These are phyloP conservation scores for Chaetoceros tenuissimus DNA, from an alignment of 108 stramenopile genomes.

Conservation along the genomic window DNA sequence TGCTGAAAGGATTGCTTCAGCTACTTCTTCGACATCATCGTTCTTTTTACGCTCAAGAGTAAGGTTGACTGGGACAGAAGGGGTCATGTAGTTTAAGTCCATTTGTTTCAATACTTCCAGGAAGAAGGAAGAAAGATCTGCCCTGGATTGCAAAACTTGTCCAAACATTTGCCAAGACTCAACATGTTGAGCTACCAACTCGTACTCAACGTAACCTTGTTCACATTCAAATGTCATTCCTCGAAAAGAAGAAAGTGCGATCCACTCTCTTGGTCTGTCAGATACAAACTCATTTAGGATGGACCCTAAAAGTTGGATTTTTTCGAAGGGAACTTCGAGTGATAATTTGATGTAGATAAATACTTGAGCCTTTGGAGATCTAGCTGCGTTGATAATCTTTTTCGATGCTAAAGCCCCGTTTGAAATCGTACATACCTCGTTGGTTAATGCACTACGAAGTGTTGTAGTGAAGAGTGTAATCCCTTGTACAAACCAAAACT, in stretches of 20 bases:
- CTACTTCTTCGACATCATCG: too few species aligned
- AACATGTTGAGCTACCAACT: conserved; percentile 17
- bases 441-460: conserved; percentile 23
- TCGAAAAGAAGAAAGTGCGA: conserved; percentile 27
- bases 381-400: conserved; percentile 27
- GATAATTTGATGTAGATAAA: conserved; percentile 31
- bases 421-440: conserved; percentile 30
- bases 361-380: conserved; percentile 14
- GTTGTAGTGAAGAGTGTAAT: conserved; percentile 31
- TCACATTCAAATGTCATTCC: conserved; percentile 34
- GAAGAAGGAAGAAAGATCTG: conserved; percentile 29
- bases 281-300: conserved; percentile 24
- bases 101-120: conserved; percentile 36
- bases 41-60: too few species aligned
- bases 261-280: conserved; percentile 34
- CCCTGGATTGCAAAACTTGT: conserved; percentile 21
- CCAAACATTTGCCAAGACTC: conserved; percentile 42
- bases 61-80: conserved; percentile 22
- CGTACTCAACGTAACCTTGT: conserved; percentile 18
- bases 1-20: too few species aligned
- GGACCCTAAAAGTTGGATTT: conserved; percentile 19
- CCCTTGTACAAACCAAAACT: conserved; percentile 29
- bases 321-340: conserved; percentile 20
- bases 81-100: conserved; percentile 16
- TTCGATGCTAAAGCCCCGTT: conserved; percentile 25